Base-by-base conservation (phyloP, 495 filamentous ascomycete genomes). In the Podospora conica region DNA sequence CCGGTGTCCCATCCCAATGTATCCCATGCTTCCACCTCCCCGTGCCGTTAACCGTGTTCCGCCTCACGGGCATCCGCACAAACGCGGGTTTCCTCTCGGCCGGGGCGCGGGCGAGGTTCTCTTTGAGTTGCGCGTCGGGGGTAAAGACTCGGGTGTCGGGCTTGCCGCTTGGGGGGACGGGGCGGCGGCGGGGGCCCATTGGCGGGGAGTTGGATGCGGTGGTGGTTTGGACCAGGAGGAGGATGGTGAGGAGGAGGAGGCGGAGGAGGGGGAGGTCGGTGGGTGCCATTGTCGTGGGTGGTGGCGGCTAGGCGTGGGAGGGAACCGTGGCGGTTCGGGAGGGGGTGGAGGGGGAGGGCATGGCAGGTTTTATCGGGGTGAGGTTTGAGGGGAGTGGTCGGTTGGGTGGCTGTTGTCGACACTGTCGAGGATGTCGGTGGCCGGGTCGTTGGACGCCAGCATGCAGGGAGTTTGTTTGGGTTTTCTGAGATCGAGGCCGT, bases 31-130 rank as follows among this genome's bases (percentile, higher is more conserved):
- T 18, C 65, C 68, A 74, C 40, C 61, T 66, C 0, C 71, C 67
- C 23, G 69, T 74, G 7, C 70, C 71, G 53, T 75, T 75, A 59
- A 74, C 70, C 53, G 66, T 28, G 25, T 72, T 70, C 21, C 73
- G 62, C 27, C 65, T 63, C 24, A 75, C 68, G 0, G 71, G 71
- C 68, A 73, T 65, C 3, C 73, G 69, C 21, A 75, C 71, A 54
- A 72, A 75, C 0, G 68, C 69, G 15, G 71, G 73, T n/a, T 28
- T 55, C 9, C 29, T 10, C 10, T 55, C 63, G 11, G 55, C 31
- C 1, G 25, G 25, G 18, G 10, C n/a, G 29, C 63, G 40, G 1
- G 40, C 40, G 40, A 48, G 40, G 18, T 48, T 28, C 15, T 9
- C 8, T 21, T 24, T 40, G 53, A 58, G 21, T 21, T 33, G 9